Conservation (phyloP, 495 filamentous ascomycete genomes). For the Podospora pseudoanserina region DNA sequence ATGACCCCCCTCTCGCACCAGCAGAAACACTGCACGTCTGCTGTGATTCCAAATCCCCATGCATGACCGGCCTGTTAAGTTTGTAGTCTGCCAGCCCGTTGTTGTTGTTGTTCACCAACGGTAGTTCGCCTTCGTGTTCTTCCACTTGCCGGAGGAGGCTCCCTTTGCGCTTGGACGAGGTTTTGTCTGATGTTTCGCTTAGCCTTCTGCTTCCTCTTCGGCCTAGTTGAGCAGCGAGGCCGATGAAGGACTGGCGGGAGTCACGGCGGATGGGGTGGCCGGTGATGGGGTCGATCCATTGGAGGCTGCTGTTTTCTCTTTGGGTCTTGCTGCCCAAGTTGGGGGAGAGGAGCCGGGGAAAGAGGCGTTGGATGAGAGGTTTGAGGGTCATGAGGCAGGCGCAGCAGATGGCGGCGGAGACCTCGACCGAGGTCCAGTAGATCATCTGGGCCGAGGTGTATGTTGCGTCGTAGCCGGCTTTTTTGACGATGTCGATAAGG, state of each 20-base stretch:
- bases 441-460: slow-evolving; percentile 29
- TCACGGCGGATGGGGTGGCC: not conserved
- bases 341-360: slow-evolving; percentile 22
- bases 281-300: slow-evolving; percentile 27
- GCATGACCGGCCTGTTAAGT: not conserved
- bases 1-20: not conserved
- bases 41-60: not conserved
- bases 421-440: slow-evolving; percentile 30
- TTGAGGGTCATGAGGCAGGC: slow-evolving; percentile 34
- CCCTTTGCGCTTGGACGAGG: slow-evolving; percentile 1
- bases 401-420: slow-evolving; percentile 30
- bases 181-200: not conserved
- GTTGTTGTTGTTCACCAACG: no score
- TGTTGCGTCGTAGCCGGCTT: slow-evolving; percentile 17
- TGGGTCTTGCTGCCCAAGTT: slow-evolving; percentile 8
- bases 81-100: slow-evolving; percentile 2
- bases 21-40: slow-evolving; percentile 12
- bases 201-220: not conserved
- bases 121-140: slow-evolving; percentile 4
- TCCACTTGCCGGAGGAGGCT: slow-evolving; percentile 11
- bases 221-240: not conserved
- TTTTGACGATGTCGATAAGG: slow-evolving; percentile 18
- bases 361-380: slow-evolving; percentile 27
- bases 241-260: not conserved
- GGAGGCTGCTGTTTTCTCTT: slow-evolving; percentile 10